Evolutionary conservation across 441 rosid genomes (phyloP), one percentile per base, ranked within the genome.

Genomic region (Omphalea diandra): DNA sequence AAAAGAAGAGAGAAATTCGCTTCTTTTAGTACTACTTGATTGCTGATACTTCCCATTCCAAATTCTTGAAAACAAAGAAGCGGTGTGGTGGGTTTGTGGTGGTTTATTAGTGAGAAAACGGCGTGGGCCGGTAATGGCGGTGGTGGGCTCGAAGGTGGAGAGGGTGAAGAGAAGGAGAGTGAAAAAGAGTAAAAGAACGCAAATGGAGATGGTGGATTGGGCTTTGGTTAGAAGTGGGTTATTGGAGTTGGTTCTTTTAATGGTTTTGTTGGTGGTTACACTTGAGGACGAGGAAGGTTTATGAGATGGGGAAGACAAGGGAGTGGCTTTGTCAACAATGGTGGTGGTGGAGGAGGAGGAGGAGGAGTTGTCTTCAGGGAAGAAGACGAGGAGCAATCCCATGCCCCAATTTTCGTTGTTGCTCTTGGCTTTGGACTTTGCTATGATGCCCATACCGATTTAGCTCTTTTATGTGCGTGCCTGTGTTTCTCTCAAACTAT

Each of bases 111-210:
- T 63, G 9, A 85, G 70, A 49, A 86, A 74, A 15, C 87, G 72
- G 7, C 86, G 86, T 3, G 83, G 80, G 38, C 52, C 63, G 49
- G 50, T 71, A 18, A 47, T 33, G 20, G 76, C 7, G 33, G 53
- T 44, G 27, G 90, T 59, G 75, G 93, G 94, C 24, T 94, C 98
- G 76, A 94, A 91, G 47, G 97, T 91, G 64, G 97, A 90, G 83
- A 91, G 91, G 47, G 97, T 81, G 78, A 92, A 94, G 76, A 91
- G 80, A 56, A 94, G 89, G 61, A 94, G 88, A 17, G 94, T 85
- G 60, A 90, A 50, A 72, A 87, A 79, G 55, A 94, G 80, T 2
- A 91, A 75, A 71, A 94, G 85, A 70, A 77, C 80, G 18, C 97
- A 90, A 66, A 90, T 83, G 11, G 95, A 87, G 64, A 94, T 82